Percentiles rank a stretch among this genome's conserved stretches.
Conservation (phyloP, 2,329 filamentous ascomycete genomes). For the Fusarium dimerum region DNA sequence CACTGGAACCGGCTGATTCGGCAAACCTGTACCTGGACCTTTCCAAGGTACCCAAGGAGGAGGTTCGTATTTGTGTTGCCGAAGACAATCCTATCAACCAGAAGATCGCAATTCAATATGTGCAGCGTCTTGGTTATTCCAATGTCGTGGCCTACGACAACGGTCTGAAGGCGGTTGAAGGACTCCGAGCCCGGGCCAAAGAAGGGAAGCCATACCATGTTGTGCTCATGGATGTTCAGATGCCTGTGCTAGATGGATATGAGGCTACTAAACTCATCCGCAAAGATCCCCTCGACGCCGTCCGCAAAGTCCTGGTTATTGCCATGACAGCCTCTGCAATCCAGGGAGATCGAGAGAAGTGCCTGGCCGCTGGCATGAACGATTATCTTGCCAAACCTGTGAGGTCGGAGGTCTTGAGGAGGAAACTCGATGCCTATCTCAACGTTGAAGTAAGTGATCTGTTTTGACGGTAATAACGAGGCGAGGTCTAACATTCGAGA, state of each 20-base stretch:
- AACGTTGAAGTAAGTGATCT: slow-evolving; percentile 35
- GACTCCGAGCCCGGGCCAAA: slow-evolving; percentile 69
- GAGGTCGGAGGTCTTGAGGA: slow-evolving; percentile 81
- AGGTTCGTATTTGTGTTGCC: slow-evolving; percentile 87
- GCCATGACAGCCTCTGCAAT: slow-evolving; percentile 97
- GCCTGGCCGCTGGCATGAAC: slow-evolving; percentile 95
- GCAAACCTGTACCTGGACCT: slow-evolving; percentile 62
- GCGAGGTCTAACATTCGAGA: slow-evolving; percentile 10
- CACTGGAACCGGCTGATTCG: slow-evolving; percentile 41
- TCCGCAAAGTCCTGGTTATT: slow-evolving; percentile 86
- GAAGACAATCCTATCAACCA: slow-evolving; percentile 96
- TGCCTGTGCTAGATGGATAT: slow-evolving; percentile 92
- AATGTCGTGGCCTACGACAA: slow-evolving; percentile 86
- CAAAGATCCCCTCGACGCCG: slow-evolving; percentile 71
- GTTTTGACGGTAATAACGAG: neutral
- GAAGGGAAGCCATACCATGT: slow-evolving; percentile 82
- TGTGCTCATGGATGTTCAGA: slow-evolving; percentile 94
- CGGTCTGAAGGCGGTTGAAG: slow-evolving; percentile 84
- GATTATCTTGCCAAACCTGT: slow-evolving; percentile 96
- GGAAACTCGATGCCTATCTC: slow-evolving; percentile 69
- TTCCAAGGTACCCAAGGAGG: slow-evolving; percentile 70
- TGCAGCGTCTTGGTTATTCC: slow-evolving; percentile 80
- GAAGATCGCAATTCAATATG: slow-evolving; percentile 89
- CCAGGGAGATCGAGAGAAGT: slow-evolving; percentile 91
- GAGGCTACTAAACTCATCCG: slow-evolving; percentile 85